Percentiles rank a stretch among this genome's conserved stretches.
These are phyloP conservation scores for Beauveria australis DNA, from an alignment of 2,329 filamentous ascomycete genomes.

Conservation along the genomic window DNA sequence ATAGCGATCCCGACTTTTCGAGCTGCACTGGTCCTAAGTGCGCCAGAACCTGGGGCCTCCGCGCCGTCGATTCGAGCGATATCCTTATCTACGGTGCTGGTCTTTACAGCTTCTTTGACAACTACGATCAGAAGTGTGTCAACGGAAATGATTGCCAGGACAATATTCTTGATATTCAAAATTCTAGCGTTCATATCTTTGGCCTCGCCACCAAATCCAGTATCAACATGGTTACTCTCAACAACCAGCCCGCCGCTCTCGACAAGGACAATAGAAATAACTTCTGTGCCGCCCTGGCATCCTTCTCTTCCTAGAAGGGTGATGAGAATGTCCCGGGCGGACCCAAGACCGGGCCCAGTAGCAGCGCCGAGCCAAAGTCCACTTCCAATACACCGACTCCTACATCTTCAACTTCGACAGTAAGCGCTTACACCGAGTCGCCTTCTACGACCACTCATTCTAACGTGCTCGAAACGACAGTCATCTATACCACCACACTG, in stretches of 20 bases:
- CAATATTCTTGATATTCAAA: slow-evolving; percentile 68
- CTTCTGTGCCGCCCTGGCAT: slow-evolving; percentile 54
- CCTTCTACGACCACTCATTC: not conserved
- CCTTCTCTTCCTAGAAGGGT: slow-evolving; percentile 29
- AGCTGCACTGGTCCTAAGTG: slow-evolving; percentile 47
- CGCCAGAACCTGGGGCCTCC: slow-evolving; percentile 70
- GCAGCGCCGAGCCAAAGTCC: not conserved
- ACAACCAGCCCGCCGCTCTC: slow-evolving; percentile 44
- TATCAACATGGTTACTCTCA: slow-evolving; percentile 61
- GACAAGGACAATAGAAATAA: slow-evolving; percentile 57
- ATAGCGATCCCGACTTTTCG: slow-evolving; percentile 62
- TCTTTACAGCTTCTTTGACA: slow-evolving; percentile 77
- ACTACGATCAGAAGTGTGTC: slow-evolving; percentile 67
- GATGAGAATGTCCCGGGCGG: not conserved
- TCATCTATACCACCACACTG: slow-evolving; percentile 16
- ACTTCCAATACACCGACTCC: not conserved
- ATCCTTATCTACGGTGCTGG: slow-evolving; percentile 65
- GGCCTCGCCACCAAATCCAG: slow-evolving; percentile 68
- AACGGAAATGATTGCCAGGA: slow-evolving; percentile 62
- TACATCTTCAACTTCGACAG: not conserved
- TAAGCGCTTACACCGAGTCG: not conserved
- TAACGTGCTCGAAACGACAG: slow-evolving; percentile 12
- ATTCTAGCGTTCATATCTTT: slow-evolving; percentile 56
- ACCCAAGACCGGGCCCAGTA: not conserved
- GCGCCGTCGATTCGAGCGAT: slow-evolving; percentile 58